A percentile compares a stretch with the other conserved stretches of the same genome.
phyloP scores from a whole-genome alignment of 73 alveolate genomes.

The Paramecium sonneborni region DNA sequence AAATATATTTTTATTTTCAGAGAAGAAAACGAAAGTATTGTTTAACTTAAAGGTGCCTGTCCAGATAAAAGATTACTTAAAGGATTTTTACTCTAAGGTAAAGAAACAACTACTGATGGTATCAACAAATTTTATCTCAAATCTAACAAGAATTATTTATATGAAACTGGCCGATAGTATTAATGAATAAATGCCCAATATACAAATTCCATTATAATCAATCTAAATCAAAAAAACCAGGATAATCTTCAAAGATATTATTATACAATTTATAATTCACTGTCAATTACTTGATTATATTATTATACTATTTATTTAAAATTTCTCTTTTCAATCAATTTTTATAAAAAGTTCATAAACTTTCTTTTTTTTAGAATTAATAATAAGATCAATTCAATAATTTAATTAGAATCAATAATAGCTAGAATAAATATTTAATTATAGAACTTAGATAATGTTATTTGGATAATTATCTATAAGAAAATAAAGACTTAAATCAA shows the following conservation, averaged over 20 bases:
- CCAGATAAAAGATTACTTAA: constrained; percentile 93
- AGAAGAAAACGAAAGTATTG: constrained; percentile 87
- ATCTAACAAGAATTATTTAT: constrained; percentile 1
- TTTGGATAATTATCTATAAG: neutral
- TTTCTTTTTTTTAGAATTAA: neutral
- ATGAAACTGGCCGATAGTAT: constrained; percentile 27
- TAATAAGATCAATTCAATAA: neutral
- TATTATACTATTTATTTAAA: too few species aligned
- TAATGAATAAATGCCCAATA: constrained; percentile 44
- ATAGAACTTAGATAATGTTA: neutral
- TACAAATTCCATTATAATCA: neutral
- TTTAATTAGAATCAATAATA: neutral
- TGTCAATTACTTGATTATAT: too few species aligned
- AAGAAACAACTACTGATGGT: constrained; percentile 64
- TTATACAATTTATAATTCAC: too few species aligned
- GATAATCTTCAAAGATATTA: neutral
- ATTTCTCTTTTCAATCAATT: too few species aligned
- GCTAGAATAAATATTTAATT: neutral
- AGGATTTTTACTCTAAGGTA: constrained; percentile 86
- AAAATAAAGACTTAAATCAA: neutral
- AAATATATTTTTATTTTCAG: constrained; percentile 1
- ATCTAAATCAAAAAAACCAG: constrained; percentile 38
- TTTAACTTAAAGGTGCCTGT: constrained; percentile 92
- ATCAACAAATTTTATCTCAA: neutral
- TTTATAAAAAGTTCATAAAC: too few species aligned